Conservation (phyloP, 345 rosid genomes). For the Eucalyptus regnans region DNA sequence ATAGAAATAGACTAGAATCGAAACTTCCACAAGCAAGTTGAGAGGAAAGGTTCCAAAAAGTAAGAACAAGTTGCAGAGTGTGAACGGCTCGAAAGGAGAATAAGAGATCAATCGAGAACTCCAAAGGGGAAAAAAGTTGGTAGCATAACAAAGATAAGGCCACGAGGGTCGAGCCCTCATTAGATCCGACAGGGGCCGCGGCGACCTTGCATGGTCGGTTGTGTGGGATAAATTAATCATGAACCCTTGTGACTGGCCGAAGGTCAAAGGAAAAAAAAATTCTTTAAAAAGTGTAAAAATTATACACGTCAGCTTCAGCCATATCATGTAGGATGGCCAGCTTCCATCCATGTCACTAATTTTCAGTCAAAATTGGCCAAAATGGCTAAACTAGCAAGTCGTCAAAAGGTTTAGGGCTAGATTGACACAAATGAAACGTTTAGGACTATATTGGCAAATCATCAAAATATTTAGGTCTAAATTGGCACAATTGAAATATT, state of each 20-base stretch:
- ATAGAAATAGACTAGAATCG: background rate
- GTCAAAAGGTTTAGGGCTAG: fast-evolving
- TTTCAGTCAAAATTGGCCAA: no score
- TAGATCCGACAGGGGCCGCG: background rate
- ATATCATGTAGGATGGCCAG: background rate
- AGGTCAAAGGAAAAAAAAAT: background rate
- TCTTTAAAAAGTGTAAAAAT: background rate
- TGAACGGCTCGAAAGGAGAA: background rate
- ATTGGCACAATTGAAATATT: no score
- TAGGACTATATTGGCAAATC: background rate
- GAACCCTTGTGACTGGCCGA: background rate
- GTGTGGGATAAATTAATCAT: no score
- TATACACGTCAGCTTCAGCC: fast-evolving
- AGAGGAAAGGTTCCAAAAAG: background rate
- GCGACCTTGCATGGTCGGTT: background rate
- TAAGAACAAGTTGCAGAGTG: background rate
- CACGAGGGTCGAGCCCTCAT: background rate
- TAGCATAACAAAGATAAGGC: background rate
- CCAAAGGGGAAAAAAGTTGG: background rate
- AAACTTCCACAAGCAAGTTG: background rate
- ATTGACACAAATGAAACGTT: background rate
- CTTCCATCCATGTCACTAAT: background rate
- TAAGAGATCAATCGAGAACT: background rate
- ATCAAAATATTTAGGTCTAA: no score
- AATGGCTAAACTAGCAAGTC: no score